Base-by-base conservation (phyloP, 2,329 filamentous ascomycete species). In the Botrytis aclada region DNA sequence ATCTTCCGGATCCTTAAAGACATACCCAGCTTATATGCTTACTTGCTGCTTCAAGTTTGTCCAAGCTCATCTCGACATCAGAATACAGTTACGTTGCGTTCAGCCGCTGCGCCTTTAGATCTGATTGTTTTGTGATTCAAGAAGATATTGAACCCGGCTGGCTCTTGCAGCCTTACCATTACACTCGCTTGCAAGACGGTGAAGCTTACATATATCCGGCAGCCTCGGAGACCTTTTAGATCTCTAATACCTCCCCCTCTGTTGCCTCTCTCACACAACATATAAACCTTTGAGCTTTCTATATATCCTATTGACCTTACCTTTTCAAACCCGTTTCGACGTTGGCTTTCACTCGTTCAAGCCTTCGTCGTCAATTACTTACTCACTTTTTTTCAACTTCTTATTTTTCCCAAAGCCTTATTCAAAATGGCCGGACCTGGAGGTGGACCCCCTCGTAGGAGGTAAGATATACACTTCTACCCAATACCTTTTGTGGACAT, bases 361-460 rank as follows among this genome's bases (percentile, higher is more conserved):
- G 77, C 77, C 63, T 76, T 77, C 78, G 79, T 82, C 80, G 79
- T 79, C 80, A 81, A 72, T 74, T 69, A 70, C 72, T 74, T 74
- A 70, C 70, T 58, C 25, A n/a, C 63, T 72, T 64, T 54, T 73
- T 56, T 25, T 32, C 45, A 41, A 61, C 60, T 66, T 74, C 62
- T 72, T 73, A 72, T 72, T 66, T 67, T 60, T 70, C 77, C 77
- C 77, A 80, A 80, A 72, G 63, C 54, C 54, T 41, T 60, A 39
- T 61, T 41, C 79, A 82, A 83, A 87, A 98, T 98, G 95, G 93
- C 94, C 85, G 94, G 94, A 84, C 93, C 94, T 81, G 95, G 95
- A 84, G 94, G 94, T 87, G 95, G 95, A 86, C 95, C 95, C 82
- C 95, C 95, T 82, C 88, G 89, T 82, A 86, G 89, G 83, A 90